Evolutionary conservation across 2,329 filamentous ascomycete species (phyloP), one percentile per base, ranked within the genome.

Genomic region (Chrysoporthe cubensis): DNA sequence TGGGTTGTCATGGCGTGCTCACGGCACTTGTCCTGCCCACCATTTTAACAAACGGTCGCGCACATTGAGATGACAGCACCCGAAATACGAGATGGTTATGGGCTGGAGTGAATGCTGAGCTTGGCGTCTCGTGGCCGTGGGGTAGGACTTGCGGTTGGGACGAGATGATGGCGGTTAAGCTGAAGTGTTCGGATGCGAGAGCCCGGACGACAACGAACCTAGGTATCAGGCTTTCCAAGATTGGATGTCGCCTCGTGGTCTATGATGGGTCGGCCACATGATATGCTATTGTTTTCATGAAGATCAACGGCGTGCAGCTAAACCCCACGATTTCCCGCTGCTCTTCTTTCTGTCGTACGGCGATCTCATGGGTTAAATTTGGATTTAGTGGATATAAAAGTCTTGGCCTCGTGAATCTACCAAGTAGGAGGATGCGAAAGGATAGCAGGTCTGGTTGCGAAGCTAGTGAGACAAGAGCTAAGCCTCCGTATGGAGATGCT

Each of bases 11-110:
- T 26, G 37, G 21, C 57, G 26, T 40, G 16, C 34, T 60, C n/a
- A 14, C 26, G n/a, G 37, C 40, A 21, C 13, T 21, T 59, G 16
- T 37, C 18, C 18, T 32, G n/a, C 16, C 9, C 18, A 43, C 48
- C 21, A 32, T 52, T n/a, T 52, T 13, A 32, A 52, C 11, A 13
- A 32, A 18, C n/a, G 32, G n/a, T 16, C 42, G 26, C 18, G 43
- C 26, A 32, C 21, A 9, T 61, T 46, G 58, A 61, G 58, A 61
- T 61, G 58, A 48, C 58, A 46, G 58, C 58, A 34, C 26, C 14
- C 18, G 11, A 1, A 32, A 14, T 3, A 34, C 26, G 58, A 32
- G 13, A 13, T 4, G 43, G 21, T 34, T 34, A 26, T 26, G 34
- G 42, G 58, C 21, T 44, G 58, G 26, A 26, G 26, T 26, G 26